Percentiles rank a stretch among this genome's conserved stretches.
Evolutionary conservation across 495 filamentous ascomycete species (phyloP).

Genomic region (Corynascus novoguineensis): DNA sequence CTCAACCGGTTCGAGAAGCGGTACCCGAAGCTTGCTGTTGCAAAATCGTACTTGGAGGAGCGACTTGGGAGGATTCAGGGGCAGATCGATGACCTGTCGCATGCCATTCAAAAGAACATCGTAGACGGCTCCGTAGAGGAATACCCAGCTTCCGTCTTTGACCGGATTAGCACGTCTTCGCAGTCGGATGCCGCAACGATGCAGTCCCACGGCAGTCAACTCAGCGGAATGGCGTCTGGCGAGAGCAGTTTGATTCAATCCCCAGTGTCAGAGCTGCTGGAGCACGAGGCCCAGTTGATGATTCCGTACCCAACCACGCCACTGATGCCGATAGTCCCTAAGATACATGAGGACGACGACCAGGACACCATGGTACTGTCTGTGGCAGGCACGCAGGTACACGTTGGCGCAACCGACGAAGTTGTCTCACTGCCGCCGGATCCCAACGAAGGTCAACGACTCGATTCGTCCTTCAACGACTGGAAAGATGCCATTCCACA

Average conservation of each 20-base stretch:
- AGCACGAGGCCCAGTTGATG: background rate
- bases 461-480: constrained; percentile 10
- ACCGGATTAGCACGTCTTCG: constrained; percentile 63
- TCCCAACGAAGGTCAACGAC: background rate
- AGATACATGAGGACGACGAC: constrained; percentile 17
- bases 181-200: constrained; percentile 38
- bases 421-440: background rate
- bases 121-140: constrained; percentile 40
- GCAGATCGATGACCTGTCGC: constrained; percentile 53
- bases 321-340: constrained; percentile 23
- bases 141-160: constrained; percentile 61
- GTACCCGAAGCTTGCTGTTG: constrained; percentile 30
- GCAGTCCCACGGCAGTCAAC: constrained; percentile 33
- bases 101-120: constrained; percentile 39
- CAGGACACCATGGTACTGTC: constrained; percentile 12
- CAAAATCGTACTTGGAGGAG: constrained; percentile 43
- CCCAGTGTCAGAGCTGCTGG: constrained; percentile 5
- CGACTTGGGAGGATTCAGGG: constrained; percentile 49
- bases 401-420: background rate
- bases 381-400: constrained; percentile 1
- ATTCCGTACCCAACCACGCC: constrained; percentile 20
- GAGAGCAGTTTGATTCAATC: constrained; percentile 11
- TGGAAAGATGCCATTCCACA: constrained; percentile 28
- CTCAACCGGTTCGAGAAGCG: constrained; percentile 41
- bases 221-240: constrained; percentile 23